Evolutionary conservation across 2,329 filamentous ascomycete genomes (phyloP).

Genomic region (Fusarium secorum): DNA sequence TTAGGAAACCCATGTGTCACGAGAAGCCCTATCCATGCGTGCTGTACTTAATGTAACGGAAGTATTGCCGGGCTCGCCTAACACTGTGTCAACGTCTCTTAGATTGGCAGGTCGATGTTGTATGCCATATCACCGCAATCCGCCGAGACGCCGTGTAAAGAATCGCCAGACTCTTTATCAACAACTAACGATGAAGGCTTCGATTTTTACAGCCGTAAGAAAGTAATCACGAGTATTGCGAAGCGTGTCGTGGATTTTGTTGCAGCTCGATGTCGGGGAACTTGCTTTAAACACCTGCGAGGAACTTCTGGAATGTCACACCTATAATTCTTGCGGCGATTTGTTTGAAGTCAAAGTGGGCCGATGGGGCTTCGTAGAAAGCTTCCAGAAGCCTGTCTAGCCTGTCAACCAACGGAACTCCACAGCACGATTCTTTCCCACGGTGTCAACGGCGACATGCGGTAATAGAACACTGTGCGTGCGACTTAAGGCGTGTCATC

Average conservation of each 20-base stretch:
- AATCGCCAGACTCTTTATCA: not conserved
- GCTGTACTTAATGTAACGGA: slow-evolving; percentile 31
- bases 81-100: slow-evolving; percentile 17
- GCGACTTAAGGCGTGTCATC: slow-evolving; percentile 2
- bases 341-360: slow-evolving; percentile 35
- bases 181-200: not conserved
- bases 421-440: slow-evolving; percentile 20
- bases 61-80: slow-evolving; percentile 38
- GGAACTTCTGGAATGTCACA: slow-evolving; percentile 18
- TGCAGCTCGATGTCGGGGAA: not conserved
- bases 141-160: slow-evolving; percentile 4
- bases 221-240: not conserved
- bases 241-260: not conserved
- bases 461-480: slow-evolving; percentile 26
- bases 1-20: slow-evolving; percentile 24
- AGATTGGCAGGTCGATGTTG: slow-evolving; percentile 14
- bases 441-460: slow-evolving; percentile 6
- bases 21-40: slow-evolving; percentile 15
- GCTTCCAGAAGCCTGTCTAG: slow-evolving; percentile 44
- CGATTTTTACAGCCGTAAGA: not conserved
- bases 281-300: slow-evolving; percentile 9
- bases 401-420: slow-evolving; percentile 26
- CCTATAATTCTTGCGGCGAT: slow-evolving; percentile 27
- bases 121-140: slow-evolving; percentile 7
- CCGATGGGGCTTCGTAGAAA: slow-evolving; percentile 39